A percentile compares a stretch with the other conserved stretches of the same genome.
Evolutionary conservation across 2,329 filamentous ascomycete genomes (phyloP).

Genomic region (Aspergillus sp.): DNA sequence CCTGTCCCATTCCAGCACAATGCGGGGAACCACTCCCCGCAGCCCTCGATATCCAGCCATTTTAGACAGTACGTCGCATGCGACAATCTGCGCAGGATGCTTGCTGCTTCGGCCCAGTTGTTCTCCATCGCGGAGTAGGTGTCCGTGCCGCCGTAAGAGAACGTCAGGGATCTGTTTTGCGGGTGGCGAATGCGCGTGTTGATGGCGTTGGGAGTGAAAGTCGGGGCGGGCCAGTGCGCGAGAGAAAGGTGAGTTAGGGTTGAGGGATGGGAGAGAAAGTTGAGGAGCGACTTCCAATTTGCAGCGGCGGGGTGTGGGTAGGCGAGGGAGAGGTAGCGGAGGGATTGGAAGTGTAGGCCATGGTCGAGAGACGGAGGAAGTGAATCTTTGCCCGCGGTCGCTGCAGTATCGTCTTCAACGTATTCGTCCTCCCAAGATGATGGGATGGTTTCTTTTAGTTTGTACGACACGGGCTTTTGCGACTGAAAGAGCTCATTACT

Average conservation of each 20-base stretch:
- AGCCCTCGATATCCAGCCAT: constrained; percentile 57
- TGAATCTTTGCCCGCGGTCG: not conserved
- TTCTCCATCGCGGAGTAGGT: constrained; percentile 47
- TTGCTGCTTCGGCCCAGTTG: constrained; percentile 49
- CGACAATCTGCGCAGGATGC: constrained; percentile 49
- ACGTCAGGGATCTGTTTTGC: constrained; percentile 31
- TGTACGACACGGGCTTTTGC: constrained; percentile 4
- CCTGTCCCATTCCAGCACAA: constrained; percentile 37
- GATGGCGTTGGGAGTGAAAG: constrained; percentile 47
- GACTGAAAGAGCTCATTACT: constrained; percentile 34
- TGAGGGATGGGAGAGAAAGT: constrained; percentile 45
- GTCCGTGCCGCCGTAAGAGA: constrained; percentile 45
- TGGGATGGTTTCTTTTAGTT: constrained; percentile 18
- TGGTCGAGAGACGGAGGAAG: constrained; percentile 15
- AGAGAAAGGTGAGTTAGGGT: constrained; percentile 55
- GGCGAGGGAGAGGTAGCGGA: constrained; percentile 53
- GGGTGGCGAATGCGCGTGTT: constrained; percentile 37
- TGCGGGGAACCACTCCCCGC: constrained; percentile 47
- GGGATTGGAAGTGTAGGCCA: constrained; percentile 40
- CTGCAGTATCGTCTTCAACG: constrained; percentile 3
- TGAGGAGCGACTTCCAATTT: constrained; percentile 50
- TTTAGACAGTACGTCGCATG: constrained; percentile 49
- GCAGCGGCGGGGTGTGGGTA: constrained; percentile 37
- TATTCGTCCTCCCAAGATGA: constrained; percentile 35
- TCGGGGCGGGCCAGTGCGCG: constrained; percentile 54